These are phyloP conservation scores for Peronospora belbahrii DNA, from an alignment of 352 stramenopile species.

Conservation along the genomic window DNA sequence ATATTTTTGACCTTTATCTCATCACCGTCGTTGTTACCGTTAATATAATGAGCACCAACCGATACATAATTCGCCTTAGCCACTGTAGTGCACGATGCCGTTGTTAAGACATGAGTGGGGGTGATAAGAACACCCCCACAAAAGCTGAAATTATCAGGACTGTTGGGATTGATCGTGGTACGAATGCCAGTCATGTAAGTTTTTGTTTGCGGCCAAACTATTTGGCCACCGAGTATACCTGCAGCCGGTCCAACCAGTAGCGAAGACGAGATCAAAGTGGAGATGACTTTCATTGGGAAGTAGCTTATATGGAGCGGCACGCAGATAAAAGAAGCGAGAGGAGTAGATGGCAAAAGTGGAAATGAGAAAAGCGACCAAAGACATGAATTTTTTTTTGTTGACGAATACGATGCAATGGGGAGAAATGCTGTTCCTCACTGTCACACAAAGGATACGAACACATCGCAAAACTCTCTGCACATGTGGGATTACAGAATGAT, in stretches of 20 bases:
- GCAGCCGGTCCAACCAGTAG: slow-evolving; percentile 13
- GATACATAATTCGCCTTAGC: slow-evolving; percentile 14
- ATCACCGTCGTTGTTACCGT: slow-evolving; percentile 7
- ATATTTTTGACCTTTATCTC: slow-evolving; percentile 24
- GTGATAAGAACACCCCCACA: slow-evolving; percentile 20
- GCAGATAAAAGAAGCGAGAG: too few species aligned
- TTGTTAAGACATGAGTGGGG: slow-evolving; percentile 20
- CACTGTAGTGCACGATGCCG: slow-evolving; percentile 10
- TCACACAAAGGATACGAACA: too few species aligned
- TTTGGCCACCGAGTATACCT: slow-evolving; percentile 29
- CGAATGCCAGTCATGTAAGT: slow-evolving; percentile 37
- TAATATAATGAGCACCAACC: slow-evolving; percentile 1
- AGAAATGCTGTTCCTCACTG: too few species aligned
- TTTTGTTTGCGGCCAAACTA: slow-evolving; percentile 15
- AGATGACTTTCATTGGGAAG: slow-evolving; percentile 13
- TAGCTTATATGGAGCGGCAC: too few species aligned
- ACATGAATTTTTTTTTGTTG: too few species aligned
- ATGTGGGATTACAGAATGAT: too few species aligned
- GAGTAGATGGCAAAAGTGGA: too few species aligned
- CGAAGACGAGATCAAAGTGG: slow-evolving; percentile 14
- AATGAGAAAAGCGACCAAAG: too few species aligned
- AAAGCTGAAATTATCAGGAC: slow-evolving; percentile 12
- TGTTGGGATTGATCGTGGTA: slow-evolving; percentile 17
- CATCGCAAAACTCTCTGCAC: too few species aligned
- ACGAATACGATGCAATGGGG: too few species aligned